A percentile compares a stretch with the other conserved stretches of the same genome.
These are phyloP conservation scores for Capillidium rhysosporum DNA, from an alignment of 371 early-diverging fungal genomes.

Conservation along the genomic window DNA sequence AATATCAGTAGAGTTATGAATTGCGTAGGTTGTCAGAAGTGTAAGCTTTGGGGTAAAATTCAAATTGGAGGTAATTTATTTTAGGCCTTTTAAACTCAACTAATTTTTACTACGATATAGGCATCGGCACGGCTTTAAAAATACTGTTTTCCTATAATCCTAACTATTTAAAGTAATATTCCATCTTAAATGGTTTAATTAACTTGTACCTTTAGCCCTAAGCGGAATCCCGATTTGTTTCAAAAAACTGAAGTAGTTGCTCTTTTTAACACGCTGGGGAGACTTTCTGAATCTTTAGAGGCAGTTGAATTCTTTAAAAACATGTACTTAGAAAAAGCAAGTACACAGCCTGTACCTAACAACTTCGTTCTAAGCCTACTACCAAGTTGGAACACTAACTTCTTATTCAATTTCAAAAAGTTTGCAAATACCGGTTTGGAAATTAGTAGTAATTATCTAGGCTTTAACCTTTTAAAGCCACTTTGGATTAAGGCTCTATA, in stretches of 20 bases:
- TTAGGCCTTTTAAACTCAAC: background rate
- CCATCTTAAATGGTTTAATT: background rate
- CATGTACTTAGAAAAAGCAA: constrained; percentile 21
- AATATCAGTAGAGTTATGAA: constrained; percentile 95
- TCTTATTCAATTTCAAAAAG: too few species aligned
- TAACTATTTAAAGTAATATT: constrained; percentile 24
- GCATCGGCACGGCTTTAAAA: constrained; percentile 82
- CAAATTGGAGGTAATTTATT: constrained; percentile 41
- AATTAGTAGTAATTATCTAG: too few species aligned
- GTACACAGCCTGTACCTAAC: too few species aligned
- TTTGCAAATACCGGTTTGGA: too few species aligned
- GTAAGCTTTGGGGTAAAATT: constrained; percentile 93
- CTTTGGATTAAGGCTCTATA: too few species aligned
- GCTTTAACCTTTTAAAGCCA: too few species aligned
- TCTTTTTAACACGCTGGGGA: constrained; percentile 73
- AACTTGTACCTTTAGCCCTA: constrained; percentile 15
- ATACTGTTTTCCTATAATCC: constrained; percentile 78
- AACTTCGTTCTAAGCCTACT: too few species aligned
- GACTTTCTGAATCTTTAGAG: constrained; percentile 58
- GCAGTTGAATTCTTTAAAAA: constrained; percentile 44
- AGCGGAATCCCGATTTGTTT: constrained; percentile 25
- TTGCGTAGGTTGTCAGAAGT: constrained; percentile 96
- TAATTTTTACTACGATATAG: background rate
- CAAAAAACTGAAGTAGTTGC: constrained; percentile 80
- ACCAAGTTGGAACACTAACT: too few species aligned